A percentile compares a stretch with the other conserved stretches of the same genome.
phyloP scores from a whole-genome alignment of 2,329 filamentous ascomycete genomes.

The Trichoderma lentiforme region DNA sequence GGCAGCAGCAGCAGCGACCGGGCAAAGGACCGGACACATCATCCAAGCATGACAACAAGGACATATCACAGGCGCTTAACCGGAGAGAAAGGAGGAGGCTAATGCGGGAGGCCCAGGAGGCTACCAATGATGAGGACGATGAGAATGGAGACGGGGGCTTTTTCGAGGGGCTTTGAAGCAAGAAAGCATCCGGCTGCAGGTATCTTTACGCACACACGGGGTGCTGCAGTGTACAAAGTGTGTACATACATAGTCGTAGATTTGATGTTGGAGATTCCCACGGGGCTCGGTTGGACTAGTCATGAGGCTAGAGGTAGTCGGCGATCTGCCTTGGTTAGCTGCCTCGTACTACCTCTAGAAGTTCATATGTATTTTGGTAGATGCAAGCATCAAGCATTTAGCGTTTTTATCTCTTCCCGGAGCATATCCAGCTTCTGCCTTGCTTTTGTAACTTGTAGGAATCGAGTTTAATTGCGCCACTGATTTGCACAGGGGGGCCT shows the following conservation, averaged over 20 bases:
- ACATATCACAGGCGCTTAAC: conserved; percentile 30
- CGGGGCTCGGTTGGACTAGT: not conserved
- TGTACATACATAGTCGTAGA: not conserved
- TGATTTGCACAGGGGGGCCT: not conserved
- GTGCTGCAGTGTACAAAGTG: not conserved
- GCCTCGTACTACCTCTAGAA: not conserved
- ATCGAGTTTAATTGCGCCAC: not conserved
- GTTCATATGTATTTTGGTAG: not conserved
- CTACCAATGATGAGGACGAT: conserved; percentile 37
- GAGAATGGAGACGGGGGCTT: conserved; percentile 56
- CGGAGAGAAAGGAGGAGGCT: conserved; percentile 35
- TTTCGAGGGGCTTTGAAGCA: conserved; percentile 43
- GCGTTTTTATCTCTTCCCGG: not conserved
- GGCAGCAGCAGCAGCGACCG: conserved; percentile 22
- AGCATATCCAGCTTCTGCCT: not conserved
- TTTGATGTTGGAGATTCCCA: not conserved
- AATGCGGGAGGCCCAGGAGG: conserved; percentile 34
- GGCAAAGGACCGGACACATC: conserved; percentile 18
- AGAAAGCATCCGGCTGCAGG: not conserved
- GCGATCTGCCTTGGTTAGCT: not conserved
- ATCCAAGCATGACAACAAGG: conserved; percentile 23
- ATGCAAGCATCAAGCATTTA: not conserved
- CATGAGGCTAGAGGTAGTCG: not conserved
- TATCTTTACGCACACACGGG: not conserved
- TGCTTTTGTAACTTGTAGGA: not conserved